phyloP scores from a whole-genome alignment of 2,329 filamentous ascomycete genomes.

The Cladosporium velox region DNA sequence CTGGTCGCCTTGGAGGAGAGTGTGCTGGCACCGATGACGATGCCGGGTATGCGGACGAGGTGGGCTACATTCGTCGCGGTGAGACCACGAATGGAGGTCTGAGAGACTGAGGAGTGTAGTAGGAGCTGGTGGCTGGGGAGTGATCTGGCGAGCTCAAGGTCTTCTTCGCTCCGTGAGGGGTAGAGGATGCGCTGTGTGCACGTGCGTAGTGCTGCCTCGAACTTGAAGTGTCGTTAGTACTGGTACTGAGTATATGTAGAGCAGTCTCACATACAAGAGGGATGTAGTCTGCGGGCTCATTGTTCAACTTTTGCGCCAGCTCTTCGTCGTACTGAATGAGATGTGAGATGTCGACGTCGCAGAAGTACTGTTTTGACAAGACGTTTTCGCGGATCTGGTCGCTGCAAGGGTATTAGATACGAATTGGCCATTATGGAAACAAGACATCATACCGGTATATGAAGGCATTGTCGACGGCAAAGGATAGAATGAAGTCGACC shows the following conservation, averaged over 20 bases:
- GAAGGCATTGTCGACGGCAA: constrained; percentile 90
- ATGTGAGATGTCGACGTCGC: constrained; percentile 93
- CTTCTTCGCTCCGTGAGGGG: constrained; percentile 66
- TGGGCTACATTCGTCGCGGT: constrained; percentile 90
- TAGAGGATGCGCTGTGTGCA: constrained; percentile 94
- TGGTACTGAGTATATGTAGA: constrained; percentile 10
- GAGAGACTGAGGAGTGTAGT: constrained; percentile 85
- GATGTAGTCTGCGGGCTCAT: constrained; percentile 88
- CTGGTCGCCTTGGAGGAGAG: constrained; percentile 93
- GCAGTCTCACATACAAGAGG: constrained; percentile 66
- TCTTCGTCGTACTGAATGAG: constrained; percentile 96
- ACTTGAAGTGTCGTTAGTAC: constrained; percentile 56
- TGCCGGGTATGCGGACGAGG: constrained; percentile 94
- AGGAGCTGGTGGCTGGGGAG: constrained; percentile 90
- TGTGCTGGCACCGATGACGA: constrained; percentile 95
- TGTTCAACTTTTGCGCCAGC: constrained; percentile 83
- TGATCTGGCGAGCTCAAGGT: constrained; percentile 50
- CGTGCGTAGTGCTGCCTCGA: constrained; percentile 84
- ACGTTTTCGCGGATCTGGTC: constrained; percentile 96
- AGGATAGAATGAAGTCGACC: constrained; percentile 89
- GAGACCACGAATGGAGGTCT: constrained; percentile 90
- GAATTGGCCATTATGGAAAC: no score
- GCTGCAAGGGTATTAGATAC: constrained; percentile 55
- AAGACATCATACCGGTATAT: constrained; percentile 72
- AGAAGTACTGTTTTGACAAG: constrained; percentile 89